Conservation (phyloP, 2,329 filamentous ascomycete species). For the Penicillium janthinellum region DNA sequence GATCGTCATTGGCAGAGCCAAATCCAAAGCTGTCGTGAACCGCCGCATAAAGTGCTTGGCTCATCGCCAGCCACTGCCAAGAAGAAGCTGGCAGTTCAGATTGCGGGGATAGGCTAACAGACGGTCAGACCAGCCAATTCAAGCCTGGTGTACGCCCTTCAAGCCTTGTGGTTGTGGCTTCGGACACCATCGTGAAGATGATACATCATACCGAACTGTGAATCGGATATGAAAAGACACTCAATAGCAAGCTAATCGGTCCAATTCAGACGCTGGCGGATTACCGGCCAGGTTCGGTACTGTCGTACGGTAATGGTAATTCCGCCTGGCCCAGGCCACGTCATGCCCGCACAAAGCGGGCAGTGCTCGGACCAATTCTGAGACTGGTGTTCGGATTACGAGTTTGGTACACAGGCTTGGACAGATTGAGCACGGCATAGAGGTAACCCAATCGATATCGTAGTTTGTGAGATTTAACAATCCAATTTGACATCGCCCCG, state of each 20-base stretch:
- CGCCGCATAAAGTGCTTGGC: conserved; percentile 1
- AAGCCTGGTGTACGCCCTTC: too few species aligned
- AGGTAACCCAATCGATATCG: neutral
- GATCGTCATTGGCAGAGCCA: conserved; percentile 1
- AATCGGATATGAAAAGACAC: neutral
- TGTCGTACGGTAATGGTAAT: conserved; percentile 15
- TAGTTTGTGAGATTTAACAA: neutral
- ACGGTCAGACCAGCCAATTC: neutral
- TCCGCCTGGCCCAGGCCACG: conserved; percentile 12
- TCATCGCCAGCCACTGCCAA: conserved; percentile 1
- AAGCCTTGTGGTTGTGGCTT: neutral
- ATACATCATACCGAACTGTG: too few species aligned
- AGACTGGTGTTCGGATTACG: neutral
- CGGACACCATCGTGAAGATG: neutral
- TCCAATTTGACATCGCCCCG: neutral
- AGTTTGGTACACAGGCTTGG: neutral
- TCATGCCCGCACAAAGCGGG: conserved; percentile 12
- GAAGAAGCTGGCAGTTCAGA: neutral
- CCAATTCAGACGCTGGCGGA: neutral
- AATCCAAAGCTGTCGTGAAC: neutral
- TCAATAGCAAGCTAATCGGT: neutral
- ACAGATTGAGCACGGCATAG: neutral
- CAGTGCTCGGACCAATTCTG: conserved; percentile 10
- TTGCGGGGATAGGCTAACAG: neutral
- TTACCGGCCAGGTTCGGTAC: neutral